A percentile compares a stretch with the other conserved stretches of the same genome.
phyloP scores from a whole-genome alignment of 495 filamentous ascomycete genomes.

The Rusavskia elegans region DNA sequence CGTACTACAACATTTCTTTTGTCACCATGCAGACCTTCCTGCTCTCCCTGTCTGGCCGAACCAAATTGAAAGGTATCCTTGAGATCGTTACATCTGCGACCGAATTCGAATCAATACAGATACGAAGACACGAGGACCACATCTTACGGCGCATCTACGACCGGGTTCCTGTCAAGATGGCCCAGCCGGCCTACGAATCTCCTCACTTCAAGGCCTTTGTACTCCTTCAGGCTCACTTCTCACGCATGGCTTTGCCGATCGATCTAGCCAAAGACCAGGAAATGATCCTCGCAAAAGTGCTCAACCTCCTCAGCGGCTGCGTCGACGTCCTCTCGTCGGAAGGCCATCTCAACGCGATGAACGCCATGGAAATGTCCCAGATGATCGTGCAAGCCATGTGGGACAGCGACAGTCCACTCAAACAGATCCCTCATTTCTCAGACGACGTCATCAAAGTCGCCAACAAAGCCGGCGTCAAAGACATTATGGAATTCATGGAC shows the following conservation, averaged over 20 bases:
- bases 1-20: slow-evolving; percentile 98
- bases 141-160: slow-evolving; percentile 88
- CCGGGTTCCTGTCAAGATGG: slow-evolving; percentile 87
- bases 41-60: slow-evolving; percentile 76
- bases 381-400: slow-evolving; percentile 99
- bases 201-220: slow-evolving; percentile 98
- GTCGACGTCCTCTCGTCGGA: slow-evolving; percentile 95
- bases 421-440: slow-evolving; percentile 93
- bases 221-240: slow-evolving; percentile 92
- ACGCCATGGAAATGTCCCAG: slow-evolving; percentile 98
- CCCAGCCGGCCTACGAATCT: slow-evolving; percentile 68
- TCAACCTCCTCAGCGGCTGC: slow-evolving; percentile 77
- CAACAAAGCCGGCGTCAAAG: slow-evolving; percentile 66
- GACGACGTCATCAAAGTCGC: slow-evolving; percentile 70
- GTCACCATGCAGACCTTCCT: slow-evolving; percentile 99
- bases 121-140: slow-evolving; percentile 80
- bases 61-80: slow-evolving; percentile 87
- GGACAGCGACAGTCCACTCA: slow-evolving; percentile 91
- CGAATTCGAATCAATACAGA: slow-evolving; percentile 91
- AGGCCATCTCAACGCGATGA: slow-evolving; percentile 91
- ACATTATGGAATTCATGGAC: slow-evolving; percentile 97
- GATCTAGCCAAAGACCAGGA: slow-evolving; percentile 98
- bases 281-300: slow-evolving; percentile 65
- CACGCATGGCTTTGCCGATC: slow-evolving; percentile 83
- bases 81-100: slow-evolving; percentile 96